Evolutionary conservation across 2,329 filamentous ascomycete species (phyloP).

Genomic region (Diaporthe citrichinensis): DNA sequence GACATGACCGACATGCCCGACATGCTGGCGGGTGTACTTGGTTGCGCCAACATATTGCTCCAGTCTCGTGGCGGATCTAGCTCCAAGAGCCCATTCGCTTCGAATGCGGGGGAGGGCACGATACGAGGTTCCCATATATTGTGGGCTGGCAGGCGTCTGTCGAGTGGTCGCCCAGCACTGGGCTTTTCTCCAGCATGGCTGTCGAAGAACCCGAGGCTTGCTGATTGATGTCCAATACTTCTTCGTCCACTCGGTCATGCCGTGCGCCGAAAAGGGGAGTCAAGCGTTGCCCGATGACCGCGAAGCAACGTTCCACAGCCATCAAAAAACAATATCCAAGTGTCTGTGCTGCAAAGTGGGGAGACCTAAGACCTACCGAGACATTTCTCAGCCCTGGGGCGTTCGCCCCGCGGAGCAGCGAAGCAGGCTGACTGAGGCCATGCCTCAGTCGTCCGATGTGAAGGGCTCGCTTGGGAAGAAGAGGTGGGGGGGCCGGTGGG

Average conservation of each 20-base stretch:
- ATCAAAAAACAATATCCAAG: not conserved
- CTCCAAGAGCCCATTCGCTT: slow-evolving; percentile 3
- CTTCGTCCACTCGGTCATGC: not conserved
- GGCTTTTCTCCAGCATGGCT: not conserved
- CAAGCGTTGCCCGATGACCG: not conserved
- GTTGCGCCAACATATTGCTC: slow-evolving; percentile 1
- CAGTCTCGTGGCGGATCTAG: slow-evolving; percentile 10
- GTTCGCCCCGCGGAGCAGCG: slow-evolving; percentile 1
- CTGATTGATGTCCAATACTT: not conserved
- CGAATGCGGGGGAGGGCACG: slow-evolving; percentile 3
- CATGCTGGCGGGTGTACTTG: not conserved
- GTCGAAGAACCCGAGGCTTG: not conserved
- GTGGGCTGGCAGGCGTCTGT: slow-evolving; percentile 17
- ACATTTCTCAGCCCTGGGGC: slow-evolving; percentile 15
- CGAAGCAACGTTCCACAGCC: slow-evolving; percentile 12
- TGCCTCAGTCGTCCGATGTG: slow-evolving; percentile 24
- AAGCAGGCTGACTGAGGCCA: slow-evolving; percentile 20
- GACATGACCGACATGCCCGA: not conserved
- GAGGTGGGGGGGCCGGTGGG: not conserved
- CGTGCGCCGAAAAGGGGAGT: not conserved
- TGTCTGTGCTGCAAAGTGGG: no score
- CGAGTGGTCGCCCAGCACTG: slow-evolving; percentile 2
- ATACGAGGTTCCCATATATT: slow-evolving; percentile 26
- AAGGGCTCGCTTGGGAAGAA: not conserved
- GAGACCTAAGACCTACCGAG: not conserved